A percentile compares a stretch with the other conserved stretches of the same genome.
phyloP scores from a whole-genome alignment of 2,329 filamentous ascomycete genomes.

The Hypoxylon sp. region DNA sequence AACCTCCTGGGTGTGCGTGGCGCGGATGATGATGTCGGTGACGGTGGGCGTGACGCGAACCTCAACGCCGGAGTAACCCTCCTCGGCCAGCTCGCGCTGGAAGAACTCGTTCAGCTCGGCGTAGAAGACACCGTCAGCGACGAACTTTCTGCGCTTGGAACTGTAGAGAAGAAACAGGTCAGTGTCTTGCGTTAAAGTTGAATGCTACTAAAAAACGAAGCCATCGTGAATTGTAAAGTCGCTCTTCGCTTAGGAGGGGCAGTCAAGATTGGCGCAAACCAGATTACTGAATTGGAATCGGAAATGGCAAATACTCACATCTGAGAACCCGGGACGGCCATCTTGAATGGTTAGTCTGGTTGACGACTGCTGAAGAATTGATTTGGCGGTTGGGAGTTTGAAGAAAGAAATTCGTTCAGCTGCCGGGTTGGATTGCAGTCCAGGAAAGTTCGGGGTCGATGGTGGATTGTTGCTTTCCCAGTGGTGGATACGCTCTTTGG shows the following conservation, averaged over 20 bases:
- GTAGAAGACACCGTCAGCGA: constrained; percentile 99
- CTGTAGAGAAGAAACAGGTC: constrained; percentile 61
- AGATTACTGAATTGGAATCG: neutral
- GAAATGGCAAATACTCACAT: constrained; percentile 64
- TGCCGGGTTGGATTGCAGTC: constrained; percentile 35
- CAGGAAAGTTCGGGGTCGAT: constrained; percentile 44
- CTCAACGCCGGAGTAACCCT: constrained; percentile 99
- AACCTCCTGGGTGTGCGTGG: constrained; percentile 99
- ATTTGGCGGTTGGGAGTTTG: constrained; percentile 48
- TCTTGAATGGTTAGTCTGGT: constrained; percentile 62
- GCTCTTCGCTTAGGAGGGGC: constrained; percentile 22
- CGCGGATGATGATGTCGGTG: constrained; percentile 99
- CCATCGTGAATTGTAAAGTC: constrained; percentile 28
- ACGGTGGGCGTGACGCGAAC: constrained; percentile 99
- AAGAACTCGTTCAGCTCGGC: constrained; percentile 99
- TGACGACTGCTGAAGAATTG: constrained; percentile 57
- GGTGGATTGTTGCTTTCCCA: constrained; percentile 45
- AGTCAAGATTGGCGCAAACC: constrained; percentile 16
- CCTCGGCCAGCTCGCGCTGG: constrained; percentile 99
- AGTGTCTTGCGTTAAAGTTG: constrained; percentile 33
- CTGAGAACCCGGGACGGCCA: constrained; percentile 73
- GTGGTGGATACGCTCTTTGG: constrained; percentile 47
- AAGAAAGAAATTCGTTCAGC: constrained; percentile 41
- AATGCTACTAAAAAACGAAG: constrained; percentile 2
- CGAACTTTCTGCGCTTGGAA: constrained; percentile 95